phyloP scores from a whole-genome alignment of 495 filamentous ascomycete species.

The Hypomontagnella monticulosa region DNA sequence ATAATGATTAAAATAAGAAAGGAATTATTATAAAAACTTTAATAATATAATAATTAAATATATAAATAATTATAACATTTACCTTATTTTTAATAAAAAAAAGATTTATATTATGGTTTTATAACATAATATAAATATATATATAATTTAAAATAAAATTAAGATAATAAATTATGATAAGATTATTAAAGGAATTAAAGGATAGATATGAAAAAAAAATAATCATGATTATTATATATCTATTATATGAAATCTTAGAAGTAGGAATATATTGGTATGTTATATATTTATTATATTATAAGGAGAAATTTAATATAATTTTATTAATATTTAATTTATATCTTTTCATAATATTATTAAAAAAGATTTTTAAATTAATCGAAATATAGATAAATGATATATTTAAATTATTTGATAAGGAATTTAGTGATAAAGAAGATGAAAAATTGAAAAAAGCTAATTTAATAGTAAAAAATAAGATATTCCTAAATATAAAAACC shows the following conservation, averaged over 20 bases:
- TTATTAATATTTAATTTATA: background rate
- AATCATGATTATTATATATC: background rate
- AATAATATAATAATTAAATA: background rate
- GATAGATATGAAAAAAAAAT: background rate
- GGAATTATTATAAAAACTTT: background rate
- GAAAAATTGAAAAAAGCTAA: background rate
- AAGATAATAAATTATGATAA: background rate
- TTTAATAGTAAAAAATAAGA: background rate
- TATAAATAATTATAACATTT: background rate
- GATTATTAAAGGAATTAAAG: background rate
- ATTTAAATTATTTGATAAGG: background rate
- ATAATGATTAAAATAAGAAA: constrained; percentile 1
- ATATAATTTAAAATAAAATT: background rate
- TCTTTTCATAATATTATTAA: background rate
- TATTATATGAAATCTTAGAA: background rate
- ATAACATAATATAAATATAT: background rate
- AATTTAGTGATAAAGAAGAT: background rate
- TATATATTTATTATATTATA: background rate
- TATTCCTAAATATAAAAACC: background rate
- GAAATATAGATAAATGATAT: background rate
- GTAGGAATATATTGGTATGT: background rate
- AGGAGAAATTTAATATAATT: background rate
- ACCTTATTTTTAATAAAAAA: background rate
- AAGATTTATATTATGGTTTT: background rate
- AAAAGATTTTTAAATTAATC: background rate